Conservation (phyloP, 306 rosid species). For the Benincasa hispida region DNA sequence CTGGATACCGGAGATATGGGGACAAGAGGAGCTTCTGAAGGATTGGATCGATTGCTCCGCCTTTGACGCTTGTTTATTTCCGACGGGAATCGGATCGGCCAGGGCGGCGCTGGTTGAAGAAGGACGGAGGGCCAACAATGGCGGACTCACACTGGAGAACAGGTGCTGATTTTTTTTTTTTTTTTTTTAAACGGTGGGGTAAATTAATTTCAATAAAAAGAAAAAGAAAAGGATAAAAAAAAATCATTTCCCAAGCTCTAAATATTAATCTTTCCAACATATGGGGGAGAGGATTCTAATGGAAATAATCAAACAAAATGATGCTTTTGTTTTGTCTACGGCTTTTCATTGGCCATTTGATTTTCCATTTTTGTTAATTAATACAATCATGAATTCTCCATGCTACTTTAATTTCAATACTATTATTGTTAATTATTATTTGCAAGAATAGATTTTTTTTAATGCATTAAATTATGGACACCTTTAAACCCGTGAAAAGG, state of each 20-base stretch:
- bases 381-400: not conserved
- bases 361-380: not conserved
- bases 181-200: not conserved
- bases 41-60: constrained; percentile 74
- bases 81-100: constrained; percentile 45
- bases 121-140: constrained; percentile 33
- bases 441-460: no score
- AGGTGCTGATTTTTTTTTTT: constrained; percentile 19
- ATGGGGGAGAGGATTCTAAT: not conserved
- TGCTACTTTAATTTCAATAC: not conserved
- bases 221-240: not conserved
- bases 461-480: no score
- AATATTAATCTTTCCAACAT: not conserved
- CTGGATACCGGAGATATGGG: constrained; percentile 93
- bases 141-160: constrained; percentile 36
- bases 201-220: not conserved
- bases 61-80: constrained; percentile 61
- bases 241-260: not conserved
- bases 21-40: constrained; percentile 73
- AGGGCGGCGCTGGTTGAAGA: constrained; percentile 53
- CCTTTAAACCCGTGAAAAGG: no score
- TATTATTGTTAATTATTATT: no score
- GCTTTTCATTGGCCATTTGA: not conserved
- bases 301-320: not conserved
- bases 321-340: not conserved